Evolutionary conservation across 2,329 filamentous ascomycete genomes (phyloP).

Genomic region (Sphaerulina musiva): DNA sequence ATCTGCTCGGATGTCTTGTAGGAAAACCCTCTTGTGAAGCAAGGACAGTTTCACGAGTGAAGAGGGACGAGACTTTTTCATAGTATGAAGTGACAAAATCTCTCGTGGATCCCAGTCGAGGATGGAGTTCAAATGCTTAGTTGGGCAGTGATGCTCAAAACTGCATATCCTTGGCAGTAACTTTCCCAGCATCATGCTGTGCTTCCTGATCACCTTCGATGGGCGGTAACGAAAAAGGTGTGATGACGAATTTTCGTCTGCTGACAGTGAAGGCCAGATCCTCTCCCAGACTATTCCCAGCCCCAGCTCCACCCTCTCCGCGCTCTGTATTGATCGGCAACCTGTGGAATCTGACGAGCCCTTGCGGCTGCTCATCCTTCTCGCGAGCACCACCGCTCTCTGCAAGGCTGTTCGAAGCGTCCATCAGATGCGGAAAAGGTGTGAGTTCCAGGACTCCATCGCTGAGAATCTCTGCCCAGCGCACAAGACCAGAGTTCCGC

Average conservation of each 20-base stretch:
- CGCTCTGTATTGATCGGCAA: slow-evolving; percentile 82
- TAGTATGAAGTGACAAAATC: too few relatives aligned
- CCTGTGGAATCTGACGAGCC: slow-evolving; percentile 74
- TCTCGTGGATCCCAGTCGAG: too few relatives aligned
- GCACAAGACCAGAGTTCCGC: slow-evolving; percentile 64
- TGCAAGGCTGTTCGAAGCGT: slow-evolving; percentile 42
- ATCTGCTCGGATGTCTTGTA: too few relatives aligned
- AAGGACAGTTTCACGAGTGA: too few relatives aligned
- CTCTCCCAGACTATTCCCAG: slow-evolving; percentile 59
- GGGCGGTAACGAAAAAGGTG: slow-evolving; percentile 82
- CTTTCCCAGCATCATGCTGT: slow-evolving; percentile 46
- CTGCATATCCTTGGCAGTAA: slow-evolving; percentile 64
- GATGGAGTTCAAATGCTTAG: too few relatives aligned
- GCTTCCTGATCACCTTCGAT: slow-evolving; percentile 66
- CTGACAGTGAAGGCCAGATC: slow-evolving; percentile 89
- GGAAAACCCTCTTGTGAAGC: too few relatives aligned
- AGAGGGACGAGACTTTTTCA: too few relatives aligned
- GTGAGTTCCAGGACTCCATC: slow-evolving; percentile 85
- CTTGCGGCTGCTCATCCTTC: slow-evolving; percentile 72
- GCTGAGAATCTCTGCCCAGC: slow-evolving; percentile 77
- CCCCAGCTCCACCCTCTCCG: slow-evolving; percentile 68
- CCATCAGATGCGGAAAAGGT: slow-evolving; percentile 58
- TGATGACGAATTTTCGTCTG: slow-evolving; percentile 74
- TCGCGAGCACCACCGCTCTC: slow-evolving; percentile 47
- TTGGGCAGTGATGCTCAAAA: slow-evolving; percentile 46